These are phyloP conservation scores for Apiosordaria backusii DNA, from an alignment of 495 filamentous ascomycete species.

Conservation along the genomic window DNA sequence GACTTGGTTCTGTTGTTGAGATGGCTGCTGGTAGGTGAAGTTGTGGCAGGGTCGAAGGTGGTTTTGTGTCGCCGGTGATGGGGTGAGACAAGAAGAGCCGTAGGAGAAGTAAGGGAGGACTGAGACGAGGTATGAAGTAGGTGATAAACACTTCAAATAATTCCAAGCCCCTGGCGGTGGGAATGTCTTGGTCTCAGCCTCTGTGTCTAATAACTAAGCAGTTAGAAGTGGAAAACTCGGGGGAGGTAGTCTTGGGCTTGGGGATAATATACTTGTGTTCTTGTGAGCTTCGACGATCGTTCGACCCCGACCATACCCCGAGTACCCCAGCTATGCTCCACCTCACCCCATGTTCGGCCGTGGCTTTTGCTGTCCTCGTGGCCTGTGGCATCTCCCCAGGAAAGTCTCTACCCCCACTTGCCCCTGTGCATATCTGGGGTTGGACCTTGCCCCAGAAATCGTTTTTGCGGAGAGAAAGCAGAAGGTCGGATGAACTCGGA, in stretches of 20 bases:
- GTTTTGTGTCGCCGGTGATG: not conserved
- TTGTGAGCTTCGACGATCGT: not conserved
- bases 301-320: not conserved
- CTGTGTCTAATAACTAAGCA: not conserved
- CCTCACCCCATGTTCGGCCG: not conserved
- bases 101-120: not conserved
- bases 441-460: not conserved
- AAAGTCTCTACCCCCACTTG: not conserved
- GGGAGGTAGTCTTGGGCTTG: not conserved
- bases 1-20: not conserved
- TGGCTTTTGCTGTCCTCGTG: constrained; percentile 3
- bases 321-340: not conserved
- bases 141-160: not conserved
- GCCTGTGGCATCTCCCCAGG: not conserved
- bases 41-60: not conserved
- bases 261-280: not conserved
- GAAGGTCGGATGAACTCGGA: not conserved
- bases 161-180: not conserved
- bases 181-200: not conserved
- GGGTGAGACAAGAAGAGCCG: not conserved
- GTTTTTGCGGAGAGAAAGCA: not conserved
- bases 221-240: not conserved
- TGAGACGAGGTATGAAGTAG: constrained; percentile 5
- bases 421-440: constrained; percentile 2
- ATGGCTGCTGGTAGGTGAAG: constrained; percentile 1